Evolutionary conservation across 805 yeast species (phyloP).

Genomic region (Cyberlindnera veronae): DNA sequence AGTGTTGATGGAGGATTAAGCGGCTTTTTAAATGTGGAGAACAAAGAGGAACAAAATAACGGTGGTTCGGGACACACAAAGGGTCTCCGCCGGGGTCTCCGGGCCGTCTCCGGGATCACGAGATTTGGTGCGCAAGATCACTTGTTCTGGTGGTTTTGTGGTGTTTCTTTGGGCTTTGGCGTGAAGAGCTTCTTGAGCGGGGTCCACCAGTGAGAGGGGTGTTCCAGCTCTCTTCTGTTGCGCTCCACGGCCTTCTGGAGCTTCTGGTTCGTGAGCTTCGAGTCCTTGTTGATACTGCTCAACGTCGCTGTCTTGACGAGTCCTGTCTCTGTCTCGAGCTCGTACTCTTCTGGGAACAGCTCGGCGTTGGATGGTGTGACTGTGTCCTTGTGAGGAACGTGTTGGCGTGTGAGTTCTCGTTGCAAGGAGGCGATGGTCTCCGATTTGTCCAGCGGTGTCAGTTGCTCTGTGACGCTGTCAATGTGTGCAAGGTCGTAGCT

Average conservation of each 20-base stretch:
- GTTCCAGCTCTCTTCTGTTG: slow-evolving; percentile 30
- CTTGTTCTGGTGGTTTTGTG: no score
- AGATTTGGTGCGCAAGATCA: no score
- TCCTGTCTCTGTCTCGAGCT: slow-evolving; percentile 63
- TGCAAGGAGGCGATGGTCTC: slow-evolving; percentile 7
- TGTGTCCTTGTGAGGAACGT: slow-evolving; percentile 7
- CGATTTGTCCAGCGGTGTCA: slow-evolving; percentile 2
- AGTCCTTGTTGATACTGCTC: slow-evolving; percentile 1
- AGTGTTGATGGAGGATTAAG: neutral
- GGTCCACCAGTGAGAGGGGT: no score
- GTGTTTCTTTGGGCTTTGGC: no score
- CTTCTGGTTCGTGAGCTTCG: slow-evolving; percentile 21
- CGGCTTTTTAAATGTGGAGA: no score
- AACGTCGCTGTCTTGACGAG: slow-evolving; percentile 53
- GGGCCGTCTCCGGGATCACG: no score
- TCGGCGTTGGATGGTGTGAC: slow-evolving; percentile 13
- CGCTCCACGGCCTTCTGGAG: slow-evolving; percentile 30
- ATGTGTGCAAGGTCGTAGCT: slow-evolving; percentile 16
- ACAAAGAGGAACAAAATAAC: no score
- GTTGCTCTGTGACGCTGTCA: slow-evolving; percentile 11
- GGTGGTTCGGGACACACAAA: no score
- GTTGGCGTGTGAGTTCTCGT: slow-evolving; percentile 8
- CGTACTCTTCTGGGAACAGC: slow-evolving; percentile 65
- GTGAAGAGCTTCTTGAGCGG: no score
- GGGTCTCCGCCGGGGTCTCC: no score